Base-by-base conservation (phyloP, 2,329 filamentous ascomycete species). In the Pseudogymnoascus sp. region DNA sequence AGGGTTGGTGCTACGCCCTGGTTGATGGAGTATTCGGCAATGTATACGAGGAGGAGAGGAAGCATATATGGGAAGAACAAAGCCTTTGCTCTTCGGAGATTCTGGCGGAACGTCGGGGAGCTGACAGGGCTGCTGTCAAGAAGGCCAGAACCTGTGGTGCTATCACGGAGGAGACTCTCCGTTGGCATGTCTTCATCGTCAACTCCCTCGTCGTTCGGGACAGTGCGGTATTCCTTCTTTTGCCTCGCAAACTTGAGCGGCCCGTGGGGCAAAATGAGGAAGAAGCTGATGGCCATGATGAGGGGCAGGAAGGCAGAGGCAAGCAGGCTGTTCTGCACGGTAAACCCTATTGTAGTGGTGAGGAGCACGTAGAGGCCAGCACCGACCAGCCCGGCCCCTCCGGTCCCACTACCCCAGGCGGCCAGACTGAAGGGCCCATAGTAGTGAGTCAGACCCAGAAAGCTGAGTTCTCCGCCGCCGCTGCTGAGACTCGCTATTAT, bases 21-120 rank as follows among this genome's bases (percentile, higher is more conserved):
- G 77, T 97, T 97, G 76, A 97, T 97, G 63, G 90, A 96, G 74
- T 99, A 99, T 78, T 99, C 95, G 63, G 93, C 91, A 37, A 97
- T 84, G 74, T 97, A 99, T 31, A 99, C 95, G 14, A 97, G 78
- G 35, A 97, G 81, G 13, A 99, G 81, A 0, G 95, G 95, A 3
- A 96, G 81, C 92, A 99, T 97, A 74, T 87, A 88, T 0, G 85
- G 85, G 50, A 96, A 78, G 72, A 97, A 88, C 1, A 97, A 80
- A 0, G 81, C 80, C 65, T 78, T 82, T 0, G 88, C 85, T 4
- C 90, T 87, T n/a, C 77, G 78, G 35, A 97, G 74, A 63, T 86
- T 83, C n/a, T 74, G 70, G 13, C 67, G 65, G 21, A 86, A 74
- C 29, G 63, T 70, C 5, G 69, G 72, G 2, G 33, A n/a, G 19